Evolutionary conservation across 306 rosid genomes (phyloP), one percentile per base, ranked within the genome.

Genomic region (Lithocarpus polystachyus): DNA sequence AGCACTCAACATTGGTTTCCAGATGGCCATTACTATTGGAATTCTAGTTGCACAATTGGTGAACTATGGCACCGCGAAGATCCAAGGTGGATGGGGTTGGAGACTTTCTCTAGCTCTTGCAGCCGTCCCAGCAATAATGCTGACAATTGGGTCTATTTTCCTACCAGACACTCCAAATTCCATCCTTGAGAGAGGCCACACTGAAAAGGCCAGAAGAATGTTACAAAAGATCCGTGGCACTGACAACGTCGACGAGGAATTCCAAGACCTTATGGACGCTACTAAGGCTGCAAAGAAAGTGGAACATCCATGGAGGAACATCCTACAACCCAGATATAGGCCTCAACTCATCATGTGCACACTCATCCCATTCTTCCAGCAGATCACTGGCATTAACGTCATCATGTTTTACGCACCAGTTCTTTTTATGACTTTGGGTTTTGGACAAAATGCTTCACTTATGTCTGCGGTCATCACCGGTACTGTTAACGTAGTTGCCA

Each of bases 121-220:
- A 12, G 81, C 40, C 0, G 83, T 84, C 15, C 92, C 92, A 0
- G 90, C 92, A 10, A 2, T 84, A 10, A 15, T 89, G 68, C 75
- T 89, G 74, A 77, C 82, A 0, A 15, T 89, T 12, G 88, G 90
- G 14, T 68, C 92, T 0, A 0, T 86, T 0, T 54, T 86, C 61
- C 59, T 86, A 22, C 86, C 90, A 0, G 85, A 89, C 56, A 82
- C 92, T 68, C 92, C 92, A 5, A 84, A 79, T 69, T 84, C 90
- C 52, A 77, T 89, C 76, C 84, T 89, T 0, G 84, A 82, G 52
- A 70, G 88, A 68, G 90, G 88, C 28, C 23, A 84, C 8, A 3
- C 56, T 4, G 87, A 84, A 6, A 71, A 82, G 75, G 90, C 88
- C 5, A 84, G 76, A 56, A 3, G 19, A 2, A 75, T 84, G 86